These are phyloP conservation scores for Fusarium scirpi DNA, from an alignment of 2,329 filamentous ascomycete species.

Conservation along the genomic window DNA sequence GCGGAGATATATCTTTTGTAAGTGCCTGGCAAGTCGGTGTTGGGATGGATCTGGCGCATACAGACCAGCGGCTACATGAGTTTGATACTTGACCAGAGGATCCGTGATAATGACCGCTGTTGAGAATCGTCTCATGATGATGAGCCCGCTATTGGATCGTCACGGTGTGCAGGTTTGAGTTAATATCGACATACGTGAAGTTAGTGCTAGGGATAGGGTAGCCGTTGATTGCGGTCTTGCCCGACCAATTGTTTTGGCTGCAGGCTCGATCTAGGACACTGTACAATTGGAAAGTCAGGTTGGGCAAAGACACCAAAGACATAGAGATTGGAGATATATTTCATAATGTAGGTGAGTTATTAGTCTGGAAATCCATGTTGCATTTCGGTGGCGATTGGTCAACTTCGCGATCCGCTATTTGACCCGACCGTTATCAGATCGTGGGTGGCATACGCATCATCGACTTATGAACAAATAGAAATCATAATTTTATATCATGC, in stretches of 20 bases:
- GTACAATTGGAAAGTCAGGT: no score
- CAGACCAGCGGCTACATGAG: conserved; percentile 73
- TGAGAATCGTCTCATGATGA: conserved; percentile 53
- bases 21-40: conserved; percentile 78
- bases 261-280: background rate
- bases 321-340: background rate
- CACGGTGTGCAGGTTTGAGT: conserved; percentile 7
- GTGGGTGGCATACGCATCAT: conserved; percentile 28
- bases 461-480: conserved; percentile 14
- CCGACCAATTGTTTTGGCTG: conserved; percentile 7
- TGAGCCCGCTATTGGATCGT: background rate
- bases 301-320: background rate
- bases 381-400: conserved; percentile 5
- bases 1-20: conserved; percentile 80
- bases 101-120: conserved; percentile 73
- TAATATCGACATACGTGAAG: conserved; percentile 5
- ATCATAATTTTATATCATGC: background rate
- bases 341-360: background rate
- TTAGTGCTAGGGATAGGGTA: conserved; percentile 12
- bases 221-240: conserved; percentile 4
- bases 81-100: conserved; percentile 80
- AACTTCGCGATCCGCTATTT: conserved; percentile 10
- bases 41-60: conserved; percentile 78
- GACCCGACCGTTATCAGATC: conserved; percentile 35
- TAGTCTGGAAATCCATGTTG: background rate